These are phyloP conservation scores for Solanum chilense DNA, from an alignment of 257 asterid genomes.

Conservation along the genomic window DNA sequence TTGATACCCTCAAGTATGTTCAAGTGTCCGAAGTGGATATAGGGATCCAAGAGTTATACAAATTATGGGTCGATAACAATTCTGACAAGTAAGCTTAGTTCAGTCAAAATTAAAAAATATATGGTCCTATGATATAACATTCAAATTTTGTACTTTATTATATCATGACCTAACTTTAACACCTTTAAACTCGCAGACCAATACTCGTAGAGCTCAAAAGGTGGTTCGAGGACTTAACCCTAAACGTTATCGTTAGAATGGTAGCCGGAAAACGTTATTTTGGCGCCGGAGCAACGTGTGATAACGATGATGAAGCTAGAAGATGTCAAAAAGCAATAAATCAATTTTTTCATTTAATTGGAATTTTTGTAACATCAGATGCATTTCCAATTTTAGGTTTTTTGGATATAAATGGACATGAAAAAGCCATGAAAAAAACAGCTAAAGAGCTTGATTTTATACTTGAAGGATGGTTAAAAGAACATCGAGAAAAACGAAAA, in stretches of 20 bases:
- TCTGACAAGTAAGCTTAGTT: not conserved
- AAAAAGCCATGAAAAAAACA: slow-evolving; percentile 9
- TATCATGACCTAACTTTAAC: not conserved
- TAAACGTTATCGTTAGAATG: not conserved
- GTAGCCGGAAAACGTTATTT: slow-evolving; percentile 12
- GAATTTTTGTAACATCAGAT: slow-evolving; percentile 4
- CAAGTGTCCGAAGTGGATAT: slow-evolving; percentile 5
- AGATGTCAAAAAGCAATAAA: not conserved
- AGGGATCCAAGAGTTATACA: not conserved
- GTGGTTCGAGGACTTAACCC: slow-evolving; percentile 9
- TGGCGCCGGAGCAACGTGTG: not conserved
- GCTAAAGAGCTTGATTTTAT: slow-evolving; percentile 7
- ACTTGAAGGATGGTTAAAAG: slow-evolving; percentile 5
- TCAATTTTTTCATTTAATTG: not conserved
- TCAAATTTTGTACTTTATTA: not conserved
- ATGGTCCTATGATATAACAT: not conserved
- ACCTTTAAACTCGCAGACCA: not conserved
- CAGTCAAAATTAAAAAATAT: not conserved
- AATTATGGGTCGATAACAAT: not conserved
- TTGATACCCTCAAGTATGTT: not conserved
- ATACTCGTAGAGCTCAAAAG: slow-evolving; percentile 1
- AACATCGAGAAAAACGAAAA: not conserved
- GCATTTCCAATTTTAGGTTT: slow-evolving; percentile 6
- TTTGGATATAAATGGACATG: slow-evolving; percentile 5
- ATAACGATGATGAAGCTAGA: not conserved